Conservation (phyloP, 768 basidiomycete genomes). For the Serpula lacrymans region DNA sequence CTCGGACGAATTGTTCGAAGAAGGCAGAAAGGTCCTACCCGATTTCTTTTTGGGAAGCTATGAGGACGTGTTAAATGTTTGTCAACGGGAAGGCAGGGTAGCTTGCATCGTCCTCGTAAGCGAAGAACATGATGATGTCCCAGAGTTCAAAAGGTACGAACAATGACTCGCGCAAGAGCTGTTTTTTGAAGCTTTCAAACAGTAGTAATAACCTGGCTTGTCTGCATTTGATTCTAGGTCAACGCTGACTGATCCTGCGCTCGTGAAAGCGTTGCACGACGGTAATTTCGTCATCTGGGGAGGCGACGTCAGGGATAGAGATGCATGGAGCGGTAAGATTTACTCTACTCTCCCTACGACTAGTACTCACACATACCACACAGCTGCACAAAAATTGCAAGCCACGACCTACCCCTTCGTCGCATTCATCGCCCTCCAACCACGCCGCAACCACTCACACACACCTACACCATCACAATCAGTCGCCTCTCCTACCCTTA, state of each 20-base stretch:
- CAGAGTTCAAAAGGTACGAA: conserved; percentile 78
- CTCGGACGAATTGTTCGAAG: conserved; percentile 20
- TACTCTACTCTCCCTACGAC: not conserved
- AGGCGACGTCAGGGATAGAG: conserved; percentile 80
- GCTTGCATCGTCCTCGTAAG: conserved; percentile 82
- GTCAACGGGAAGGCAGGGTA: conserved; percentile 69
- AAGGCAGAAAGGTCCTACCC: conserved; percentile 56
- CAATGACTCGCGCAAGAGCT: not conserved
- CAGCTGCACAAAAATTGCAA: conserved; percentile 70
- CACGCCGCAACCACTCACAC: conserved; percentile 46
- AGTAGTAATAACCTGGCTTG: conserved; percentile 3
- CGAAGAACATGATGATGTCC: conserved; percentile 86
- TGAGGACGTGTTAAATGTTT: conserved; percentile 68
- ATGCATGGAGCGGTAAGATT: conserved; percentile 69
- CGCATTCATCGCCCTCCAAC: conserved; percentile 87
- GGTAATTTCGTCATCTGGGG: conserved; percentile 88
- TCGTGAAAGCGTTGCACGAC: conserved; percentile 66
- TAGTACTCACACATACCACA: conserved; percentile 8
- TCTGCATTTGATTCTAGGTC: conserved; percentile 38
- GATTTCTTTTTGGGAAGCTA: conserved; percentile 82
- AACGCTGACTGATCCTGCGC: conserved; percentile 69
- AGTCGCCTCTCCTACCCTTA: conserved; percentile 50
- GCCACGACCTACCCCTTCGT: conserved; percentile 92
- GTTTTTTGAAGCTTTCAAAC: not conserved
- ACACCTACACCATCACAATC: conserved; percentile 34